Base-by-base conservation (phyloP, 2,329 filamentous ascomycete species). In the Tolypocladium pustulatum region DNA sequence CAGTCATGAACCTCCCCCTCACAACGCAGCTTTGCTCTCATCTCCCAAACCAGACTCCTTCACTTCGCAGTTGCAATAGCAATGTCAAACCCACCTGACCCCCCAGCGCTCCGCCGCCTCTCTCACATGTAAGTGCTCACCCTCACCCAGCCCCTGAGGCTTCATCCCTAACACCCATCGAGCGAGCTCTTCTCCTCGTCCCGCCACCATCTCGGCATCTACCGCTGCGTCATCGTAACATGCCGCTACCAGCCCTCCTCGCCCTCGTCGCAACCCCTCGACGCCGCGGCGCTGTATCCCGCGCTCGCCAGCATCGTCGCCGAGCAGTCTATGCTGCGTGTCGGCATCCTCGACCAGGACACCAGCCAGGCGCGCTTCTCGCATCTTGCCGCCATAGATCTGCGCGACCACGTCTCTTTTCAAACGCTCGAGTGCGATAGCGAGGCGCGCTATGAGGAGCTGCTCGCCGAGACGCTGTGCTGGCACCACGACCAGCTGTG, bases 101-200 rank as follows among this genome's bases (percentile, higher is more conserved):
- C 40, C 3, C 20, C 53, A 9, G n/a, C 57, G 25, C 40, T 58
- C 17, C 57, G 57, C 32, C 52, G 52, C 25, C 57, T 58, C 4
- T 58, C 57, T 6, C 40, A 55, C 41, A 52, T 58, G 57, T 46
- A 55, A 55, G 51, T 36, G 37, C n/a, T 4, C 25, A 9, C 34
- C 17, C 43, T 20, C 27, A 25, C 27, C 30, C 49, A 52, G 3
- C 13, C 25, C 25, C 13, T 9, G 25, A 17, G 4, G 32, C 46
- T 17, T 41, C 22, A n/a, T 40, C 40, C 4, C 38, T 54, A 34
- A 34, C 38, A 8, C 37, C 2, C n/a, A 1, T 17, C n/a, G 58
- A 79, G 78, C 54, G 78, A 81, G 61, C 68, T 71, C 43, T 78
- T 68, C 63, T 78, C 74, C 7, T 75, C 78, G 3, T 70, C 75